Evolutionary conservation across 768 basidiomycete genomes (phyloP), one percentile per base, ranked within the genome.

Genomic region (Multifurca ochricompacta): DNA sequence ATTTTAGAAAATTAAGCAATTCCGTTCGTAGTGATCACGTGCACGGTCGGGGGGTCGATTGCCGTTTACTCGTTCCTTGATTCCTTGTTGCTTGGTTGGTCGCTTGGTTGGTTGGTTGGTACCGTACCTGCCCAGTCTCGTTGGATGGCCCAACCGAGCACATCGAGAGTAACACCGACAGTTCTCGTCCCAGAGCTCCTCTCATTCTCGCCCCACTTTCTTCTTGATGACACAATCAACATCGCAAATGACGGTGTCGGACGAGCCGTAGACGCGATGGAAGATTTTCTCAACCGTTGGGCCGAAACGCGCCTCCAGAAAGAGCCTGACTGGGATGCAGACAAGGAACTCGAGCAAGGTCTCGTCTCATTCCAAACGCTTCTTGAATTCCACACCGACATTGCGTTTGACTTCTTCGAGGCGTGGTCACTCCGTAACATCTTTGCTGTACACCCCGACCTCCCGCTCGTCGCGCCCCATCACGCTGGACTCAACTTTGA

Each of bases 351-450:
- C 19, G 83, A 85, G 60, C 81, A 90, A 69, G 91, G 91, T 2
- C 70, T 92, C 1, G 85, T 90, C 46, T 78, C 87, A 21, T 90
- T 95, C 59, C 89, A 94, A 67, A 93, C 92, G 0, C 75, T 94
- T 40, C 75, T 96, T 13, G 89, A 93, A 64, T 82, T 82, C 51
- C 91, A 93, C 61, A 84, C 88, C 40, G 92, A 96, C 64, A 77
- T 90, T 41, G 92, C 91, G 0, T 90, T 94, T 56, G 92, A 96
- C 67, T 87, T 85, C 65, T 89, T 96, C 62, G 91, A 92, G 69
- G 84, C 83, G 0, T 95, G 92, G 91, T 83, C 82, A 10, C 67
- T 92, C 64, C 74, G 91, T 37, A 96, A 95, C 68, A 86, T 92
- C 53, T 95, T 95, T 63, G 79, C 82, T 48, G 76, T 92, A 14